phyloP scores from a whole-genome alignment of 2,329 filamentous ascomycete genomes.

The Chaetothyriales sp. region DNA sequence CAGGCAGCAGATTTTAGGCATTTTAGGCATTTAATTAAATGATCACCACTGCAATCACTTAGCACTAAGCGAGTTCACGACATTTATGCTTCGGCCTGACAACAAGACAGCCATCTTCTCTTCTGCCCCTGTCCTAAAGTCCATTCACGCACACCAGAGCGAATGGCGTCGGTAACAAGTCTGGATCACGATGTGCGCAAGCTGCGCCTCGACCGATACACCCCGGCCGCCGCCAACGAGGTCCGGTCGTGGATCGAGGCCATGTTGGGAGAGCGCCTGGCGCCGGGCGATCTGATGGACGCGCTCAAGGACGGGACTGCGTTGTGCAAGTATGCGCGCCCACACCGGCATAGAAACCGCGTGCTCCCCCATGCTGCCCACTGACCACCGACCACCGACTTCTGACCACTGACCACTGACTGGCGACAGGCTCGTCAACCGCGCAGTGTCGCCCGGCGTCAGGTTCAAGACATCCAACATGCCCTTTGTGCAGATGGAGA shows the following conservation, averaged over 20 bases:
- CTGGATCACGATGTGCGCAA: constrained; percentile 91
- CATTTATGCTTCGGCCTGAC: not conserved
- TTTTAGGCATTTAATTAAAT: no score
- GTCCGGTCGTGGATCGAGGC: constrained; percentile 73
- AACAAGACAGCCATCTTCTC: not conserved
- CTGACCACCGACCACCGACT: no score
- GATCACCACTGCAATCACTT: no score
- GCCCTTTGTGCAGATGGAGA: constrained; percentile 99
- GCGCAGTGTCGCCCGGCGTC: constrained; percentile 62
- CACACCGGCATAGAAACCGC: not conserved
- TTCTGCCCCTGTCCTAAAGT: not conserved
- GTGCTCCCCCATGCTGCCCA: not conserved
- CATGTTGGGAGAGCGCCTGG: constrained; percentile 56
- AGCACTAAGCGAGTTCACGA: not conserved
- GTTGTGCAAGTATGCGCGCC: constrained; percentile 67
- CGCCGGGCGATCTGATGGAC: constrained; percentile 64
- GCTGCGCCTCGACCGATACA: constrained; percentile 84
- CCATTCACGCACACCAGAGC: constrained; percentile 3
- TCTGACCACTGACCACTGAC: constrained; percentile 12
- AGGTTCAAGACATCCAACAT: constrained; percentile 84
- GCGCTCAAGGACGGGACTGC: constrained; percentile 79
- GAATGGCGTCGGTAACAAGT: constrained; percentile 84
- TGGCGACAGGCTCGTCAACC: constrained; percentile 57
- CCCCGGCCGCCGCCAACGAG: constrained; percentile 76
- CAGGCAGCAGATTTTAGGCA: not conserved